Evolutionary conservation across 1,284 basidiomycete species (phyloP), one percentile per base, ranked within the genome.

Genomic region (Leccinum subrobustum): DNA sequence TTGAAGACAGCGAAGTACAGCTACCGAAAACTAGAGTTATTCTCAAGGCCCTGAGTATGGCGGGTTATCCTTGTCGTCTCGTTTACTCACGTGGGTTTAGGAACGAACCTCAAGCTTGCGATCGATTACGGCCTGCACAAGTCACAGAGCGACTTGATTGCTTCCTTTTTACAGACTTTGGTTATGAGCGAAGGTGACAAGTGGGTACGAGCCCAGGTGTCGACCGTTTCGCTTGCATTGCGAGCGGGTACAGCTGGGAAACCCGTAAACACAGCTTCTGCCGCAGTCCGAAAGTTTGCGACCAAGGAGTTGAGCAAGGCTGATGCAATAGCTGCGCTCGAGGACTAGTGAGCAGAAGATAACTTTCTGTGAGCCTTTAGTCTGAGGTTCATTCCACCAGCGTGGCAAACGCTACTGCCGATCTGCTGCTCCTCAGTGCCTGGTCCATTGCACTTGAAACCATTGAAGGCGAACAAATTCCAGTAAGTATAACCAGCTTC

Each of bases 121-220:
- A 93, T 93, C 56, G 90, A 93, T 70, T 88, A 85, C 67, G 92
- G 91, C 16, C 77, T 93, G 33, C 83, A 89, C 62, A 86, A 83
- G 64, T 85, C 86, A 1, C 90, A 92, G 68, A 89, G 82, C 63
- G 91, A 93, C 66, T 79, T 93, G 37, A 89, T 88, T 60, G 88
- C 91, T 23, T 92, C 90, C 1, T 93, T 92, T 71, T 75, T 93
- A 67, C 91, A 93, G 74, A 91, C 89, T 6, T 77, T 93, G 39
- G 83, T 93, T 60, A 93, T 93, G 91, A 91, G 89, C 63, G 91
- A 93, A 76, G 91, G 91, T 18, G 91, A 92, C 65, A 84, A 83
- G 67, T 93, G 92, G 92, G 82, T 93, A 44, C 76, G 75, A 56
- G 77, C 81, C 0, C 85, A 90, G 65, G 81, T 83, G 11, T 78